Evolutionary conservation across 164 flowering plant genomes (phyloP), one percentile per base, ranked within the genome.

Genomic region (Hamamelis virginiana): DNA sequence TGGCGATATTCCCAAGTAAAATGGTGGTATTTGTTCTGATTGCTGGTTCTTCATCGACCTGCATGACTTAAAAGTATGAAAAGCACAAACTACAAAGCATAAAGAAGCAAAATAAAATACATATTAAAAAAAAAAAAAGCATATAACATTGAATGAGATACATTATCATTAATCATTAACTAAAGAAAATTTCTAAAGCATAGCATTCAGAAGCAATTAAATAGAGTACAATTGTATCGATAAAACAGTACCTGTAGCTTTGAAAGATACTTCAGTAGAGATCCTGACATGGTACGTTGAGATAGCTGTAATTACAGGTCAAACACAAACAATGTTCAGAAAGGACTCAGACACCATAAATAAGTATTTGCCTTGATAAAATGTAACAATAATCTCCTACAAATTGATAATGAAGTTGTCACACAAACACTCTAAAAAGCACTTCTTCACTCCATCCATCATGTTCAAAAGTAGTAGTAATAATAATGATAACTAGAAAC

Each of bases 31-130:
- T 96, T 50, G 99, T 90, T 80, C 99, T 82, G 71, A 96, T 93
- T 18, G 96, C 98, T 57, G 99, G 91, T 77, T 96, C 99, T 82
- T 96, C 99, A 81, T 96, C 99, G 68, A 96, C 99, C 99, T 96
- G 83, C 65, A 80, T 18, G 61, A 72, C 60, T 45, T 57, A 47
- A 5, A 71, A 71, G 65, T 68, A 28, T 57, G 46, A 43, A 72
- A 69, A 68, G 55, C 50, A 64, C 2, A 33, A 33, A 2, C 41
- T 33, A 33, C 41, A 33, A 33, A 33, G 41, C 41, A 33, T 33
- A 6, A 33, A 33, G 41, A 33, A 33, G 41, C 41, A n/a, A n/a
- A n/a, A n/a, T 33, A 33, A 33, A 33, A 33, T 33, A n/a, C n/a
- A n/a, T n/a, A n/a, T 33, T 33, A 19, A 45, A 25, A 23, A 23